Base-by-base conservation (phyloP, 371 early-diverging fungal species). In the Mucor circinelloides region DNA sequence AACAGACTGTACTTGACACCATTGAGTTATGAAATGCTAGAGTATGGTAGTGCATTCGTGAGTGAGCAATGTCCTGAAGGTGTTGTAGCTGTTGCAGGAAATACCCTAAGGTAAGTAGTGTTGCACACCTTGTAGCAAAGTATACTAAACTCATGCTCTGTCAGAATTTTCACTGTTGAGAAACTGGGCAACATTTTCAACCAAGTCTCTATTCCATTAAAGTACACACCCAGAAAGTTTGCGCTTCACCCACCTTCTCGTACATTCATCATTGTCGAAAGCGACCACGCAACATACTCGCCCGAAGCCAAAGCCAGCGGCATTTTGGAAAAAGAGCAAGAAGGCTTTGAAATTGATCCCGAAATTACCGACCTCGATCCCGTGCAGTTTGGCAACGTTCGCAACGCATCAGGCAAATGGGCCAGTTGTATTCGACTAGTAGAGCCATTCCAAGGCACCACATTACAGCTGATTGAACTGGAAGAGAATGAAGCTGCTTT, bases 51-150 rank as follows among this genome's bases (percentile, higher is more conserved):
- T n/a, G 85, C 88, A 8, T 95, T 99, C 67, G 80, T 83, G n/a
- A 94, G 95, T 17, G 95, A 95, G 60, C 95, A 93, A 72, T 93
- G 92, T 52, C 86, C 92, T 0, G 95, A 95, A 71, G 97, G 96
- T 34, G 84, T 98, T 12, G 97, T 96, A 1, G 93, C 94, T 5
- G 89, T 98, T 52, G 84, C 94, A 1, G 94, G 92, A 32, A 95
- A 93, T 64, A 92, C 91, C 12, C 73, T 97, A 67, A 77, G 82
- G 80, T 80, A 75, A 66, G 15, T 17, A 1, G 32, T 15, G 5
- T 57, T 5, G 17, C 31, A 30, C 30, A 3, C 6, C 3, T 2
- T 30, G 30, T 30, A 30, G 30, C 3, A 3, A 27, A 2, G 19
- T 12, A 28, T 44, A 19, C 15, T 28, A 17, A 60, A 44, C n/a